phyloP scores from a whole-genome alignment of 2,329 filamentous ascomycete species.

The Colletotrichum lini region DNA sequence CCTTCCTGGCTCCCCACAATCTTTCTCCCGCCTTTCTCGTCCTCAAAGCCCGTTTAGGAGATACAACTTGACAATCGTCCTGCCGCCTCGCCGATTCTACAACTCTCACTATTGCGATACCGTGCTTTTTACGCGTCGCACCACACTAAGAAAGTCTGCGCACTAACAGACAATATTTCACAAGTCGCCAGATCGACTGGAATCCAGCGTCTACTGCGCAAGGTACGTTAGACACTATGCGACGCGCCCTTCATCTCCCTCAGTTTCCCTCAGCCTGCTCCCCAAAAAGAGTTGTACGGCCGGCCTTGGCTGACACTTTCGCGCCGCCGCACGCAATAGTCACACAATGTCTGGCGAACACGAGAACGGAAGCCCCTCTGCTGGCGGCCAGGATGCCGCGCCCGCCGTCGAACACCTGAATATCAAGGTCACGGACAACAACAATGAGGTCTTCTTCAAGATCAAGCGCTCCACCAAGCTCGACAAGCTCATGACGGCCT shows the following conservation, averaged over 20 bases:
- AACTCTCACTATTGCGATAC: background rate
- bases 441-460: constrained; percentile 99
- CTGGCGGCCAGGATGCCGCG: constrained; percentile 56
- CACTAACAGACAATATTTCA: background rate
- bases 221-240: background rate
- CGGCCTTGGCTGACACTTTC: constrained; percentile 17
- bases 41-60: background rate
- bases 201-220: background rate
- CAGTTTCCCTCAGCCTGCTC: background rate
- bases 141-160: background rate
- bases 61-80: background rate
- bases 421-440: constrained; percentile 99
- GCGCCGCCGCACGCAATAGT: constrained; percentile 5
- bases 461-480: constrained; percentile 97
- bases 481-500: constrained; percentile 98
- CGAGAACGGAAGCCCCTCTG: constrained; percentile 62
- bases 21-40: constrained; percentile 10
- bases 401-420: constrained; percentile 87
- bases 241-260: background rate
- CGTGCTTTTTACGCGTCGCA: background rate
- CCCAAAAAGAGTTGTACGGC: background rate
- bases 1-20: constrained; percentile 23
- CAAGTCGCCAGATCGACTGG: background rate
- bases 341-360: constrained; percentile 66
- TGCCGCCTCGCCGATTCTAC: constrained; percentile 1